phyloP scores from a whole-genome alignment of 495 filamentous ascomycete species.

The Parmelia sp. region DNA sequence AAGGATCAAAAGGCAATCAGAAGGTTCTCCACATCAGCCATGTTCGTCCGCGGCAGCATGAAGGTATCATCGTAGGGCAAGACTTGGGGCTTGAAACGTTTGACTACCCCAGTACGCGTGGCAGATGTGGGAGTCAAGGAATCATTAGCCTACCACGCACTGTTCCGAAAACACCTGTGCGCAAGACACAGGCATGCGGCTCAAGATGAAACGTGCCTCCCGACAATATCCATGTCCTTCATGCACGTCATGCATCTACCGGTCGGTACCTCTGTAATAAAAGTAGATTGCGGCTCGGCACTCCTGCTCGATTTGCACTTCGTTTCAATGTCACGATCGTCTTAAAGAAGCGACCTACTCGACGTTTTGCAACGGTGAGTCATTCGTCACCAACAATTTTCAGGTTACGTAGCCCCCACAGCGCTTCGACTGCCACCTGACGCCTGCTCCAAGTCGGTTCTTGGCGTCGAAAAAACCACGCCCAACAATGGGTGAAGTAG shows the following conservation, averaged over 20 bases:
- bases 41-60: background rate
- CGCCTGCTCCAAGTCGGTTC: too few relatives aligned
- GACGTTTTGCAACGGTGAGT: too few relatives aligned
- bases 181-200: background rate
- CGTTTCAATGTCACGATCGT: too few relatives aligned
- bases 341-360: too few relatives aligned
- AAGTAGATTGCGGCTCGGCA: background rate
- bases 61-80: background rate
- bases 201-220: background rate
- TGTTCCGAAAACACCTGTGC: background rate
- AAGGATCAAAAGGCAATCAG: background rate
- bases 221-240: background rate
- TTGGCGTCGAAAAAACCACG: too few relatives aligned
- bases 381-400: too few relatives aligned
- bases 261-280: background rate
- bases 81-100: background rate
- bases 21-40: background rate
- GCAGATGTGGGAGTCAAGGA: background rate
- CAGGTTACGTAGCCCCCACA: too few relatives aligned
- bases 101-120: background rate
- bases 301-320: background rate
- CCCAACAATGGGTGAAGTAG: too few relatives aligned
- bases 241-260: background rate
- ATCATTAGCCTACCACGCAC: background rate
- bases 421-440: too few relatives aligned